Evolutionary conservation across 805 yeast genomes (phyloP), one percentile per base, ranked within the genome.

Genomic region (Zygoascus tannicola): DNA sequence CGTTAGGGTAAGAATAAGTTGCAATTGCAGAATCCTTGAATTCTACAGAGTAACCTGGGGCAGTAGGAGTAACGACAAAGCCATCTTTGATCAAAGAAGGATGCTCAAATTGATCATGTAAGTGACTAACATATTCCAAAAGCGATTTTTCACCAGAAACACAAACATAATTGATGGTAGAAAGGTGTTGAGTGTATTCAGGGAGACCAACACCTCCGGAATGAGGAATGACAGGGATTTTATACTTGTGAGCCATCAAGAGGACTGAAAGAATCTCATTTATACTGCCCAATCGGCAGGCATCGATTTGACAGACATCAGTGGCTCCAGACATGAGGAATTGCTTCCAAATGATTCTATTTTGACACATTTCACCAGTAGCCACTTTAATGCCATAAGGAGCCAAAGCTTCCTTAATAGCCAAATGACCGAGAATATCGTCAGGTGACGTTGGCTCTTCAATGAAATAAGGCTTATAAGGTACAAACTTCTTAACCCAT

Each of bases 401-500:
- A 44, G 50, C 50, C 26, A 61, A 52, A n/a, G 64, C 66, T 22
- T 58, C 52, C 23, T 51, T 46, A 42, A 61, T 50, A 10, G 58
- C 57, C 36, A 46, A 41, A 44, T 61, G 66, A 32, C 66, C 66
- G 7, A 61, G 50, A 18, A 61, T 47, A 46, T 61, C 66, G 36
- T 61, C 66, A 10, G 66, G 66, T 14, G 63, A 57, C 14, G 66
- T 61, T 16, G 66, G 66, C 50, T 61, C 66, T 43, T 61, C 66
- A 45, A 61, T 61, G 40, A 61, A 61, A 59, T 59, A 58, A 5
- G 65, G 66, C 56, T 57, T 58, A 50, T 42, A 61, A 35, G 54
- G 58, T 14, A 53, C 52, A 22, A 61, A 51, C 33, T 56, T 45
- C 46, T 52, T 49, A 53, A 61, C 59, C 47, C 55, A 56, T 18